Evolutionary conservation across 2,329 filamentous ascomycete genomes (phyloP).

Genomic region (Pyrenophora seminiperda): DNA sequence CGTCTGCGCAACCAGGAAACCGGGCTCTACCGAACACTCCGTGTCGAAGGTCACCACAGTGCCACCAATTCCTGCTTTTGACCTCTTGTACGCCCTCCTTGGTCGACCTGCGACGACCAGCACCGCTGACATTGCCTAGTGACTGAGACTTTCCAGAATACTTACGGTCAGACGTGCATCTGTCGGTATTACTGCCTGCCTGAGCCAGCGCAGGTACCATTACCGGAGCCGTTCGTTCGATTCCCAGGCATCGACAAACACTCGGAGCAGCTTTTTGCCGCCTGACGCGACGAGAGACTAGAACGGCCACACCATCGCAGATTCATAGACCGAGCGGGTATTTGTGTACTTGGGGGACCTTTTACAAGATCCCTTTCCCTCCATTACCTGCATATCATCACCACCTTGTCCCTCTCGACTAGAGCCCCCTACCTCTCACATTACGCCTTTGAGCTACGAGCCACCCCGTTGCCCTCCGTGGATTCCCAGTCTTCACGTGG

Average conservation of each 20-base stretch:
- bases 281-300: constrained; percentile 38
- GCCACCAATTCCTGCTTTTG: constrained; percentile 46
- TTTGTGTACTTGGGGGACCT: constrained; percentile 36
- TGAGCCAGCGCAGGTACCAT: constrained; percentile 48
- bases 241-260: constrained; percentile 31
- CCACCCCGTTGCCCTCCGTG: constrained; percentile 52
- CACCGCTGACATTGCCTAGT: constrained; percentile 47
- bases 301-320: constrained; percentile 37
- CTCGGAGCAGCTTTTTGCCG: constrained; percentile 35
- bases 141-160: constrained; percentile 52
- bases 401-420: constrained; percentile 42
- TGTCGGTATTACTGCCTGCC: constrained; percentile 47
- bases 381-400: constrained; percentile 41
- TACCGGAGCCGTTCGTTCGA: constrained; percentile 33
- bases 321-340: constrained; percentile 32
- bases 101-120: constrained; percentile 43
- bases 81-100: constrained; percentile 48
- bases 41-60: constrained; percentile 45
- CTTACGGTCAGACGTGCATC: constrained; percentile 53
- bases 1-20: constrained; percentile 56
- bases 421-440: constrained; percentile 33
- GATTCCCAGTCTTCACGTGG: constrained; percentile 56
- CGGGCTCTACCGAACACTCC: constrained; percentile 49
- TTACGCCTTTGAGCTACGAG: constrained; percentile 39
- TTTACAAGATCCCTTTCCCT: constrained; percentile 41